These are phyloP conservation scores for Sphaceloma murrayae DNA, from an alignment of 2,329 filamentous ascomycete genomes.

Conservation along the genomic window DNA sequence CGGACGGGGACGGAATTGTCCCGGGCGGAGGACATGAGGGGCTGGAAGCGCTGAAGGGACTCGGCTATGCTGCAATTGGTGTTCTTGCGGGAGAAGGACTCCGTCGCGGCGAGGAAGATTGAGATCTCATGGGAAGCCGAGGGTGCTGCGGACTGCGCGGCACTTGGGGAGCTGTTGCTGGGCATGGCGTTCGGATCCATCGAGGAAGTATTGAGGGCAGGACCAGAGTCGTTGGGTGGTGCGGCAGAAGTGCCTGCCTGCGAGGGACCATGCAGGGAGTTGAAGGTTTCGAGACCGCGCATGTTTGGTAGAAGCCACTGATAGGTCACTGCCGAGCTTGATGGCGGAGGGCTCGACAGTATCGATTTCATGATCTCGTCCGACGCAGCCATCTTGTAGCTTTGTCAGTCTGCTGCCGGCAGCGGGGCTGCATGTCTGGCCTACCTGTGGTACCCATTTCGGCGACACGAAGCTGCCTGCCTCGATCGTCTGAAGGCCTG, in stretches of 20 bases:
- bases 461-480: constrained; percentile 74
- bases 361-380: constrained; percentile 63
- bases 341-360: constrained; percentile 47
- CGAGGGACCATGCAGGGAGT: constrained; percentile 39
- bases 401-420: constrained; percentile 2
- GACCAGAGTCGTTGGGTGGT: constrained; percentile 29
- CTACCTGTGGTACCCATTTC: constrained; percentile 73
- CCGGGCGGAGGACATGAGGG: constrained; percentile 61
- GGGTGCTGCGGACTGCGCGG: constrained; percentile 54
- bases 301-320: constrained; percentile 73
- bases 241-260: constrained; percentile 40
- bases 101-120: constrained; percentile 73
- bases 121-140: constrained; percentile 50
- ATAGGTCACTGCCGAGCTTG: constrained; percentile 54
- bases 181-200: constrained; percentile 36
- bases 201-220: constrained; percentile 36
- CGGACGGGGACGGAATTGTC: constrained; percentile 57
- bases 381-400: constrained; percentile 63
- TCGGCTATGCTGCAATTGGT: constrained; percentile 71
- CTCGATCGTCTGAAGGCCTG: constrained; percentile 66
- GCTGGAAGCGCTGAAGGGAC: constrained; percentile 59
- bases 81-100: constrained; percentile 70
- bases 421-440: background rate
- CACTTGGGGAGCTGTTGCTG: constrained; percentile 25
- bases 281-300: constrained; percentile 59